Conservation (phyloP, 169 alveolate species). For the Plasmodium relictum region DNA sequence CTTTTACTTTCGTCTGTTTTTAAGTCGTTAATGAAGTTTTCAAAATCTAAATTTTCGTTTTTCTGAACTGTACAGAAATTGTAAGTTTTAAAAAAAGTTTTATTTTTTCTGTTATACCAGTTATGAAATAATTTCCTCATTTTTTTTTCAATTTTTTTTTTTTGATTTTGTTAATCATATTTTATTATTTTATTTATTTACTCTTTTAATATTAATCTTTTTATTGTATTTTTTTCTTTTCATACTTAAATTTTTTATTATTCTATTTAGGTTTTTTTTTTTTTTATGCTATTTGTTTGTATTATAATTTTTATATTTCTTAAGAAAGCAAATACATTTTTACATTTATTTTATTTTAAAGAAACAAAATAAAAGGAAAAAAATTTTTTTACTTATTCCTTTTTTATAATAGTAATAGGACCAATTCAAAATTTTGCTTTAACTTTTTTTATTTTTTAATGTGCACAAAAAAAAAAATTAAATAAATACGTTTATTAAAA, state of each 20-base stretch:
- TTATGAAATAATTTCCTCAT: slow-evolving; percentile 48
- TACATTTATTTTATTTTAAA: too few relatives aligned
- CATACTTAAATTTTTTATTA: not conserved
- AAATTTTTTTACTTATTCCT: not conserved
- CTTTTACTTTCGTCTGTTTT: slow-evolving; percentile 78
- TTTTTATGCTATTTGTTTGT: not conserved
- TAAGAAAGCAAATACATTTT: not conserved
- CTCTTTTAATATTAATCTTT: not conserved
- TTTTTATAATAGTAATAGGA: not conserved
- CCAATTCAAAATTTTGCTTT: not conserved
- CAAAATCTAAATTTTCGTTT: slow-evolving; percentile 16
- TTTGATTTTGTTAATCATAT: not conserved
- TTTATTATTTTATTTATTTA: not conserved
- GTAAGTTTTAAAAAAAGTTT: not conserved
- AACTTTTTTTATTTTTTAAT: not conserved
- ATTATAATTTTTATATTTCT: not conserved
- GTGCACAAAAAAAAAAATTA: too few relatives aligned
- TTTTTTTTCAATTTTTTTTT: slow-evolving; percentile 8
- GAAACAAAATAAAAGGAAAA: not conserved
- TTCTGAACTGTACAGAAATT: slow-evolving; percentile 17
- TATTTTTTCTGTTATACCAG: not conserved
- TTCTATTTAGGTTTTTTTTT: not conserved
- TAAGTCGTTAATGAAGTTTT: slow-evolving; percentile 53
- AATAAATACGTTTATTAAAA: too few relatives aligned
- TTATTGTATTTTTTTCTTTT: not conserved